Conservation (phyloP, 345 rosid species). For the Arabis alpina region DNA sequence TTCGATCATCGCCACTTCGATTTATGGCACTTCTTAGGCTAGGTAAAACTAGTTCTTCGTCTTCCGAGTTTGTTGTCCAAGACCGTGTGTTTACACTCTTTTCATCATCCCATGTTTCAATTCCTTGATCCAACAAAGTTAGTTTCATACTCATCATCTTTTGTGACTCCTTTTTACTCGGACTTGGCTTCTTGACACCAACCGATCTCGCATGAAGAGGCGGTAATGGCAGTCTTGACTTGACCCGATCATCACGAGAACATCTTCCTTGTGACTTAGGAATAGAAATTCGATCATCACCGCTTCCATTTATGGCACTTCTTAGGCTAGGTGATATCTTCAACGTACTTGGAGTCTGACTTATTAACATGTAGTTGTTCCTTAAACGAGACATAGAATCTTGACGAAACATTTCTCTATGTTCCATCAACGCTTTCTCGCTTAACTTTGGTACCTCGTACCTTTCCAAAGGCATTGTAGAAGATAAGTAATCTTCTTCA, state of each 20-base stretch:
- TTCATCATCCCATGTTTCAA: constrained; percentile 13
- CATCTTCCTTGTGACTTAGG: too few relatives aligned
- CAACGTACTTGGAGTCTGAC: neutral
- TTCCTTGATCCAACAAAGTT: constrained; percentile 37
- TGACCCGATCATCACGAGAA: neutral
- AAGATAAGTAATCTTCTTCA: constrained; percentile 10
- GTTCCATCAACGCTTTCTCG: neutral
- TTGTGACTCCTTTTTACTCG: constrained; percentile 12
- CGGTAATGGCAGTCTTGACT: constrained; percentile 26
- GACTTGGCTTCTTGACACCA: constrained; percentile 26
- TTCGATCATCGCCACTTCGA: too few relatives aligned
- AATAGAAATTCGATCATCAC: neutral
- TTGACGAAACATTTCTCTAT: neutral
- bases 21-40: too few relatives aligned
- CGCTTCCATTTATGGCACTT: constrained; percentile 5
- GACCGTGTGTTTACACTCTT: constrained; percentile 20
- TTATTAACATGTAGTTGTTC: constrained; percentile 14
- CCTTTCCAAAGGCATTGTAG: constrained; percentile 9
- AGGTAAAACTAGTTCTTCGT: constrained; percentile 1
- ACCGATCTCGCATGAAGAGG: constrained; percentile 23
- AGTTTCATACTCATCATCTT: constrained; percentile 27
- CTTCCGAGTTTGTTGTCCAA: constrained; percentile 27
- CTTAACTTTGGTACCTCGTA: constrained; percentile 2
- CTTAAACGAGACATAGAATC: constrained; percentile 23
- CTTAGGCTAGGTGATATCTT: too few relatives aligned